A percentile compares a stretch with the other conserved stretches of the same genome.
Evolutionary conservation across 164 flowering plant species (phyloP).

Genomic region (Hamamelis virginiana): DNA sequence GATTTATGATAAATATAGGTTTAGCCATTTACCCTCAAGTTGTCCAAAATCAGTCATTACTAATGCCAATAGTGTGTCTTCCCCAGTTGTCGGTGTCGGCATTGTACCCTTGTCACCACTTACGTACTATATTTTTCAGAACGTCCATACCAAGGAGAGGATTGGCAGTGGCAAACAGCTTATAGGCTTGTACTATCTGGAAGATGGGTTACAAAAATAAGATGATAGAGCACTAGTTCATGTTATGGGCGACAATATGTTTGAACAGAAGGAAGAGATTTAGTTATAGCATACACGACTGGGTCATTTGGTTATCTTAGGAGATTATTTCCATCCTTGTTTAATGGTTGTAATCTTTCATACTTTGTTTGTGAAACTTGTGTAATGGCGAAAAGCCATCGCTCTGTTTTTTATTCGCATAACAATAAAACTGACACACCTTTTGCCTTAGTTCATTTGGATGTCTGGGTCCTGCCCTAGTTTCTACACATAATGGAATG

Average conservation of each 20-base stretch:
- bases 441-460: constrained; percentile 8
- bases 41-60: too few relatives aligned
- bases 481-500: constrained; percentile 5
- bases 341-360: background rate
- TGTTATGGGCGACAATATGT: background rate
- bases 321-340: constrained; percentile 10
- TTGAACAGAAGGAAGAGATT: background rate
- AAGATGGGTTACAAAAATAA: background rate
- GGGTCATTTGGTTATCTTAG: constrained; percentile 9
- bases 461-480: constrained; percentile 9
- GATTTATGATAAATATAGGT: constrained; percentile 5
- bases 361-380: background rate
- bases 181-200: constrained; percentile 9
- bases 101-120: constrained; percentile 1
- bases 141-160: constrained; percentile 18
- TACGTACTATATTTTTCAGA: background rate
- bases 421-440: background rate
- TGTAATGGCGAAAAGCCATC: constrained; percentile 6
- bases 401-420: constrained; percentile 4
- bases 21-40: too few relatives aligned
- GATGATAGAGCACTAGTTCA: background rate
- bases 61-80: constrained; percentile 12
- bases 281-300: constrained; percentile 17
- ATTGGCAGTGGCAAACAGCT: constrained; percentile 6
- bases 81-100: constrained; percentile 8